Evolutionary conservation across 352 stramenopile species (phyloP), one percentile per base, ranked within the genome.

Genomic region (Globisporangium emineosum): DNA sequence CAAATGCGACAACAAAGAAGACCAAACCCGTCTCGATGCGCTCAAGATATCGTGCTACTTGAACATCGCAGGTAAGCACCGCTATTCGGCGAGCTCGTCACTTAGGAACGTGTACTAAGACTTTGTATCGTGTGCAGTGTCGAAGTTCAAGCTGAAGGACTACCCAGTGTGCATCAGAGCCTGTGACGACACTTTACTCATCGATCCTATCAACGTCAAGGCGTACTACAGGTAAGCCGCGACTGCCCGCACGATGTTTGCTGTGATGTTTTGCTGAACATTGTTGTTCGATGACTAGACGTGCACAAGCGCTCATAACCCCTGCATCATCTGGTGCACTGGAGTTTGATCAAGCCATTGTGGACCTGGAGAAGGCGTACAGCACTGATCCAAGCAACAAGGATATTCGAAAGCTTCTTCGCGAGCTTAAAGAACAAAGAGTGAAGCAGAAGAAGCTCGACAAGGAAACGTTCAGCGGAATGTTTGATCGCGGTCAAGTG

Each of bases 91-190:
- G 17, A 25, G n/a, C 13, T 19, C 13, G 47, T 53, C 53, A 58
- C 6, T 30, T 8, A 53, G 29, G 45, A 58, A 29, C 17, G 15
- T 57, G 4, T 43, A 17, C 49, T 30, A 37, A 55, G 23, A 2
- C 5, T 72, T 40, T 27, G 21, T 29, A 15, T 47, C 12, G 23
- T 8, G 27, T 10, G 23, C 35, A 94, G 86, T 89, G 6, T 73
- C 78, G 51, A 94, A 93, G 68, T 86, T 93, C 57, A 90, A 88
- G 69, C 62, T 93, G 25, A 88, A 85, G 27, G 86, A 93, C 29
- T 91, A 75, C 35, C 7, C 62, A 8, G 65, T 79, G 0, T 90
- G 84, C 57, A 83, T 92, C 25, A 62, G 64, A 6, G 83, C 86
- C 5, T 95, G 86, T 50, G 76, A 90, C n/a, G 84, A 93, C 55